phyloP scores from a whole-genome alignment of 2,329 filamentous ascomycete species.

The Claviceps arundinis region DNA sequence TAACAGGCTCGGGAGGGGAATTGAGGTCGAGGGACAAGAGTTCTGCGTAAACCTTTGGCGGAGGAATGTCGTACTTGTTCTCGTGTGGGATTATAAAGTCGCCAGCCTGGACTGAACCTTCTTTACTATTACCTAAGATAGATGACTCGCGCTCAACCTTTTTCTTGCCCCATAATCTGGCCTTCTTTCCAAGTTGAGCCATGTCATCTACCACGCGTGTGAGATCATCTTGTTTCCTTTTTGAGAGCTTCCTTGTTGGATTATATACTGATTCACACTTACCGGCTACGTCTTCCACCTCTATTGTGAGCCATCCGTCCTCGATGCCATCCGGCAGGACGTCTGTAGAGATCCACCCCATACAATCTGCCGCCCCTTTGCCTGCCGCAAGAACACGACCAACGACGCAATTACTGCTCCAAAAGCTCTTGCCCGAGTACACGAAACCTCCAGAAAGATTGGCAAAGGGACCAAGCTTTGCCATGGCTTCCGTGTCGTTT shows the following conservation, averaged over 20 bases:
- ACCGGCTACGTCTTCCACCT: constrained; percentile 40
- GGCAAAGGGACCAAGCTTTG: constrained; percentile 44
- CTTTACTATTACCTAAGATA: constrained; percentile 44
- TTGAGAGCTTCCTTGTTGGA: background rate
- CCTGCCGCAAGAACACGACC: constrained; percentile 52
- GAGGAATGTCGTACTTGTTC: constrained; percentile 34
- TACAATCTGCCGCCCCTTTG: constrained; percentile 48
- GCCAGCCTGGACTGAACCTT: constrained; percentile 39
- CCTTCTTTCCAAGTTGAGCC: constrained; percentile 37
- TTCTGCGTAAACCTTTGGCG: constrained; percentile 34
- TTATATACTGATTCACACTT: constrained; percentile 13
- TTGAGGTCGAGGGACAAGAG: constrained; percentile 38
- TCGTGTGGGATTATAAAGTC: constrained; percentile 52
- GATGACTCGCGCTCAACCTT: constrained; percentile 46
- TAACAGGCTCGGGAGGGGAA: constrained; percentile 28
- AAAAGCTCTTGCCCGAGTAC: constrained; percentile 51
- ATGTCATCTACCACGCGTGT: constrained; percentile 28
- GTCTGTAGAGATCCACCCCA: constrained; percentile 55
- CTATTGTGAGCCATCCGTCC: constrained; percentile 47
- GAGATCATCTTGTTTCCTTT: background rate
- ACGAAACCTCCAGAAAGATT: constrained; percentile 53
- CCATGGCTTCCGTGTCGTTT: constrained; percentile 46
- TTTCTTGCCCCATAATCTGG: constrained; percentile 48
- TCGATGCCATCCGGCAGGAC: constrained; percentile 36
- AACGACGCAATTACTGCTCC: constrained; percentile 53